Evolutionary conservation across 306 rosid genomes (phyloP).

Genomic region (Pyrus betulifolia): DNA sequence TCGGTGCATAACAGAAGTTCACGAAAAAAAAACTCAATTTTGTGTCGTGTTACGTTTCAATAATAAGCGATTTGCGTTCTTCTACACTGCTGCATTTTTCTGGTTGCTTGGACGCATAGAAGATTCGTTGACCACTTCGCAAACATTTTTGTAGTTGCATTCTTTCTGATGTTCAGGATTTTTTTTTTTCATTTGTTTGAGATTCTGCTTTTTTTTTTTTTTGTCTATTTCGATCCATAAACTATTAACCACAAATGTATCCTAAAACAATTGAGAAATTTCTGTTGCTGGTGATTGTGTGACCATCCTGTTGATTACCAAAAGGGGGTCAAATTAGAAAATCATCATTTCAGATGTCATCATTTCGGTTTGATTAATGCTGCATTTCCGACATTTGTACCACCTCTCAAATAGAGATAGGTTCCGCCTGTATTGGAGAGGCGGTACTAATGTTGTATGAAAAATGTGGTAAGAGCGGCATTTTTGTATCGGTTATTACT

Average conservation of each 20-base stretch:
- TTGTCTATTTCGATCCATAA: neutral
- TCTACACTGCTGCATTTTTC: neutral
- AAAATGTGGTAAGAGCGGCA: too few relatives aligned
- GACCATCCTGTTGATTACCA: neutral
- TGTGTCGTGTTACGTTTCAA: too few relatives aligned
- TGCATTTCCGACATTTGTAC: too few relatives aligned
- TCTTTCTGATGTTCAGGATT: neutral
- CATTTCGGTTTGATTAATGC: neutral
- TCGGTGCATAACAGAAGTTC: neutral
- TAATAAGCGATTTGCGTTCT: neutral
- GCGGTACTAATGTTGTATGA: too few relatives aligned
- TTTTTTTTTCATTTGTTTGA: neutral
- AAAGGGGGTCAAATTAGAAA: too few relatives aligned
- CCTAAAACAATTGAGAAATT: neutral
- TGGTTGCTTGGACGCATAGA: neutral
- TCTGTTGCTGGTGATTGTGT: neutral
- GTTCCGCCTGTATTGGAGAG: too few relatives aligned
- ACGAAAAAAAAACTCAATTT: too few relatives aligned
- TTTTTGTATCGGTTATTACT: too few relatives aligned
- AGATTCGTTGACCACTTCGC: neutral
- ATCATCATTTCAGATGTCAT: neutral
- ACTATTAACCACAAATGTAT: neutral
- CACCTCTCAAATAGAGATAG: too few relatives aligned
- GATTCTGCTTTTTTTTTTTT: neutral
- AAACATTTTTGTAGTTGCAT: neutral